These are phyloP conservation scores for Venustampulla echinocandica DNA, from an alignment of 495 filamentous ascomycete species.

Conservation along the genomic window DNA sequence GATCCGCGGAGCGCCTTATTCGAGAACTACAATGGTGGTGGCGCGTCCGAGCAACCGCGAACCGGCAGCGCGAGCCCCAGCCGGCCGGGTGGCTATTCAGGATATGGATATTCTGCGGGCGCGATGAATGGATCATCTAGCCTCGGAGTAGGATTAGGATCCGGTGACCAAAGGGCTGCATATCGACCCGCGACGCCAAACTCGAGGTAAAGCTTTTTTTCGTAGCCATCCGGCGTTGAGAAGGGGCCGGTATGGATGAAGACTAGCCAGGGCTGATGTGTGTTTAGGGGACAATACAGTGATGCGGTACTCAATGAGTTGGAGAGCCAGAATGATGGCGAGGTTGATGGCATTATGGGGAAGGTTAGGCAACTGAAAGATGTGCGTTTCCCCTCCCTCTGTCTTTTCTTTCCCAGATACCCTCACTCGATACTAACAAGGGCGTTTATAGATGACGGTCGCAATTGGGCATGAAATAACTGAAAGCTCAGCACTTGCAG, in stretches of 20 bases:
- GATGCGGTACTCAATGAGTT: conserved; percentile 88
- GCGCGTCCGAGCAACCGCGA: conserved; percentile 38
- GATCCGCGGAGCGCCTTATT: conserved; percentile 86
- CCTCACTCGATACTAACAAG: not conserved
- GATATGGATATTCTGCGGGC: conserved; percentile 3
- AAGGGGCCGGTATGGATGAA: not conserved
- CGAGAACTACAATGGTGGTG: conserved; percentile 65
- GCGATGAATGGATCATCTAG: conserved; percentile 14
- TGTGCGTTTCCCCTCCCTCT: conserved; percentile 42
- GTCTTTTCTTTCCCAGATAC: not conserved
- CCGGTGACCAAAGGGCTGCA: conserved; percentile 22
- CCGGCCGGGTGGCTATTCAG: conserved; percentile 20
- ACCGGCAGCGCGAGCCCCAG: conserved; percentile 41
- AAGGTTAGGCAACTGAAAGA: conserved; percentile 91
- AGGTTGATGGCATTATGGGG: conserved; percentile 80
- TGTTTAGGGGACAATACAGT: conserved; percentile 74
- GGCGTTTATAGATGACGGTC: conserved; percentile 62
- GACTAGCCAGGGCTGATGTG: not conserved
- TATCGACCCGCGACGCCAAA: conserved; percentile 76
- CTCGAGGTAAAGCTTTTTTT: conserved; percentile 45
- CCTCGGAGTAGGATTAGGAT: conserved; percentile 12
- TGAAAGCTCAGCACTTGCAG: conserved; percentile 71
- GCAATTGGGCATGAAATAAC: conserved; percentile 94
- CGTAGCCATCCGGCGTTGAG: not conserved
- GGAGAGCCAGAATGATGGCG: conserved; percentile 88